phyloP scores from a whole-genome alignment of 2,329 filamentous ascomycete species.

The Arthrobotrys sphaeroides region DNA sequence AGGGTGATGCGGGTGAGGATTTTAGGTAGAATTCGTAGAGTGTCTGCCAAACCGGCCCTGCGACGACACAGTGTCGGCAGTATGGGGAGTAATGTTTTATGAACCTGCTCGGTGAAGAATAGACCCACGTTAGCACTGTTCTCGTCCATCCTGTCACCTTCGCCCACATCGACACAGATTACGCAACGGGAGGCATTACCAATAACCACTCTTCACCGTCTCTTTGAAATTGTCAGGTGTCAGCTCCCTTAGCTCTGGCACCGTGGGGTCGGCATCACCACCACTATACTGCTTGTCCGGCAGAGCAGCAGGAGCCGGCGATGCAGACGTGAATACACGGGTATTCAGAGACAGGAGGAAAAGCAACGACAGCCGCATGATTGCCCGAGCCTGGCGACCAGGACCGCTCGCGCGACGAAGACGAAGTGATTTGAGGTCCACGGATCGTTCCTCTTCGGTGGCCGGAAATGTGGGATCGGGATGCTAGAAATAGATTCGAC shows the following conservation, averaged over 20 bases:
- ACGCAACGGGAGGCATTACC: slow-evolving; percentile 60
- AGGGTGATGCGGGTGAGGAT: slow-evolving; percentile 73
- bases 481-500: background rate
- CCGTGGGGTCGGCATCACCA: background rate
- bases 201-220: slow-evolving; percentile 66
- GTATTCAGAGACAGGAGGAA: slow-evolving; percentile 41
- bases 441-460: background rate
- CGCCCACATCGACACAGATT: background rate
- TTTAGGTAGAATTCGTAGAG: slow-evolving; percentile 95
- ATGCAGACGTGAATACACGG: slow-evolving; percentile 29
- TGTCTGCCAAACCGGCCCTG: slow-evolving; percentile 88
- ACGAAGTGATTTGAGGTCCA: background rate
- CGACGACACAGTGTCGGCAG: slow-evolving; percentile 76
- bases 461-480: background rate
- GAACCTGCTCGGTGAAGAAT: slow-evolving; percentile 61
- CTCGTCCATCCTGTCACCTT: background rate
- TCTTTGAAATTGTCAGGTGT: slow-evolving; percentile 60
- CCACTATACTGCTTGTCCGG: slow-evolving; percentile 17
- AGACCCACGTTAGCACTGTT: background rate
- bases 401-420: slow-evolving; percentile 24
- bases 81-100: slow-evolving; percentile 67
- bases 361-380: slow-evolving; percentile 46
- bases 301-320: slow-evolving; percentile 21
- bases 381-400: slow-evolving; percentile 28
- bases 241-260: slow-evolving; percentile 42